Evolutionary conservation across 257 asterid species (phyloP), one percentile per base, ranked within the genome.

Genomic region (Solanum chmielewskii): DNA sequence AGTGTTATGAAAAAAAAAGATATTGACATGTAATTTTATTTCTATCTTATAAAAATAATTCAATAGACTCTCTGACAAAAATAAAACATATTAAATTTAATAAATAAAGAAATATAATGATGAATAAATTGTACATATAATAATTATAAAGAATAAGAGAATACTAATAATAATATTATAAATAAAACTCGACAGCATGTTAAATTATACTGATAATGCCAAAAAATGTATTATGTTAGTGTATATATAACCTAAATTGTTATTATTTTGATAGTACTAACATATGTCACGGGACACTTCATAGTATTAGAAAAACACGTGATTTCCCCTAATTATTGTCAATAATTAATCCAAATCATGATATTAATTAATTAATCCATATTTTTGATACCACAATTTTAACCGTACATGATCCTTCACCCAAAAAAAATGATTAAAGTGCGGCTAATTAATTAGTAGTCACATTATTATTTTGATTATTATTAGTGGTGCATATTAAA

Each of bases 241-340:
- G 3, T 73, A 9, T 71, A 9, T 71, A 71, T 71, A 71, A 71
- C 8, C 16, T 71, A 71, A 73, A 73, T 71, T 8, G 1, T 33
- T 16, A 70, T 73, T 73, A 35, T 73, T 73, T 35, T 20, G 45
- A 20, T 73, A 3, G 9, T 4, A 33, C 73, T 83, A 31, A 27
- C 35, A 31, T 60, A 70, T 23, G 88, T 90, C 93, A 90, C 90
- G 89, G 91, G 89, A 71, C 80, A 59, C 83, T 42, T n/a, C 9
- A 12, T 31, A 45, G 49, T 81, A 66, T 88, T 75, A 83, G 39
- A 76, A 77, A 25, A 87, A 87, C 91, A 90, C 89, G 94, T 91
- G 94, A 90, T 33, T 70, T 44, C 77, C 93, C 92, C 20, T 83
- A 91, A 90, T 90, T 85, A 88, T 86, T 90, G 93, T 76, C 80